Percentiles rank a stretch among this genome's conserved stretches.
phyloP scores from a whole-genome alignment of 106 monocot genomes.

The Platanthera guangdongensis region DNA sequence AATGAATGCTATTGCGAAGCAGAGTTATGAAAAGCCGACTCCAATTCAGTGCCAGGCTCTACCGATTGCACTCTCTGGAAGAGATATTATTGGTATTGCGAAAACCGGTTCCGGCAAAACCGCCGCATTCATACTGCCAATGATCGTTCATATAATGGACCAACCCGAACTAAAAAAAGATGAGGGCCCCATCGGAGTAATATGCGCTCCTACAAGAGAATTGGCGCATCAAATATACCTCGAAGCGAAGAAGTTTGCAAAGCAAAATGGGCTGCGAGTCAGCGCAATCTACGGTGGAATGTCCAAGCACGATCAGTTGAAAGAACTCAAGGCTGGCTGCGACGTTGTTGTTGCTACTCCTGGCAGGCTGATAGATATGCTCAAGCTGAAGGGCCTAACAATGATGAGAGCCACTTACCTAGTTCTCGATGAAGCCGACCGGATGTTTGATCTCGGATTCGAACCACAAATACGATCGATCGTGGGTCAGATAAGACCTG shows the following conservation, averaged over 20 bases:
- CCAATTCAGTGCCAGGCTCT: constrained; percentile 91
- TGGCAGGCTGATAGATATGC: constrained; percentile 88
- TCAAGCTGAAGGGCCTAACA: constrained; percentile 84
- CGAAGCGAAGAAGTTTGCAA: constrained; percentile 93
- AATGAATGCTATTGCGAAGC: constrained; percentile 78
- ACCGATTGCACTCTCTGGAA: constrained; percentile 84
- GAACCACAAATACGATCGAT: constrained; percentile 92
- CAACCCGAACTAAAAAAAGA: constrained; percentile 90
- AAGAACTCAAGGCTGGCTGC: constrained; percentile 95
- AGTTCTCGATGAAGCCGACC: constrained; percentile 94
- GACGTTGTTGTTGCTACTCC: constrained; percentile 96
- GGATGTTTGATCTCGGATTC: constrained; percentile 99
- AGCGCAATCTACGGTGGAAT: constrained; percentile 91
- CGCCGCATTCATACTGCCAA: constrained; percentile 91
- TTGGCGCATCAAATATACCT: constrained; percentile 93
- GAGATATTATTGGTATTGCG: constrained; percentile 98
- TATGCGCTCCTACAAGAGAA: constrained; percentile 98
- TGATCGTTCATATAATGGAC: constrained; percentile 98
- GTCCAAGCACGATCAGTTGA: constrained; percentile 89
- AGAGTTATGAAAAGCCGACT: constrained; percentile 89
- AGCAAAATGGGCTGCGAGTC: constrained; percentile 70
- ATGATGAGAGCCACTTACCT: constrained; percentile 79
- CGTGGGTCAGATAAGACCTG: constrained; percentile 92
- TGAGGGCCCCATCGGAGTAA: constrained; percentile 88
- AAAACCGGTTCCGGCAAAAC: constrained; percentile 99